Base-by-base conservation (phyloP, 345 rosid species). In the Streptanthus diversifolius region DNA sequence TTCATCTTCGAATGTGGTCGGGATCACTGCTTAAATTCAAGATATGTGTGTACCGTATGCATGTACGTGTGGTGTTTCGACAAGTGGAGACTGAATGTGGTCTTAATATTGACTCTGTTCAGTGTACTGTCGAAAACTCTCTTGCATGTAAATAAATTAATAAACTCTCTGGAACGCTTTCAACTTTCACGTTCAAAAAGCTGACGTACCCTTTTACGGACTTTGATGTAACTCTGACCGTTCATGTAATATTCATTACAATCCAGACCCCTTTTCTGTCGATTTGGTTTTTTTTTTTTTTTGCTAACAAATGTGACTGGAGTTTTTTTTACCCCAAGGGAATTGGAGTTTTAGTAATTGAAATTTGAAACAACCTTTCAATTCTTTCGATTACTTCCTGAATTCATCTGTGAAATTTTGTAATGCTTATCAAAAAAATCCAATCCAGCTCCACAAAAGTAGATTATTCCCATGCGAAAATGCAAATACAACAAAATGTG, bases 51-150 rank as follows among this genome's bases (percentile, higher is more conserved):
- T 44, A 14, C 14, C 21, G 5, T 25, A 27, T 47, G 55, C 32
- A 30, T 74, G 40, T 48, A 5, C 21, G 71, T 44, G 35, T 66
- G 55, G 55, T 58, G 45, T 51, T 58, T 39, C 39, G 63, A 59
- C 62, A 40, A 59, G 47, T 75, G 68, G 73, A 59, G 47, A 22
- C 29, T 67, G 78, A 59, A 75, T 52, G 63, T 68, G 73, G 79
- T 59, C 68, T n/a, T 21, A 8, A 67, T 59, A 40, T 40, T 32
- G 69, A 59, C 73, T 60, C 49, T 59, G 48, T 75, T 59, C 79
- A 68, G 44, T 66, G 60, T 55, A 13, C 6, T 36, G 7, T n/a
- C n/a, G 11, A 29, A 19, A 19, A 14, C 18, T 15, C 43, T 56
- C 29, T 66, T 66, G 61, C 66, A 58, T 36, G 52, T 17, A 32